A percentile compares a stretch with the other conserved stretches of the same genome.
Conservation (phyloP, 164 flowering plant genomes). For the Piper betle region DNA sequence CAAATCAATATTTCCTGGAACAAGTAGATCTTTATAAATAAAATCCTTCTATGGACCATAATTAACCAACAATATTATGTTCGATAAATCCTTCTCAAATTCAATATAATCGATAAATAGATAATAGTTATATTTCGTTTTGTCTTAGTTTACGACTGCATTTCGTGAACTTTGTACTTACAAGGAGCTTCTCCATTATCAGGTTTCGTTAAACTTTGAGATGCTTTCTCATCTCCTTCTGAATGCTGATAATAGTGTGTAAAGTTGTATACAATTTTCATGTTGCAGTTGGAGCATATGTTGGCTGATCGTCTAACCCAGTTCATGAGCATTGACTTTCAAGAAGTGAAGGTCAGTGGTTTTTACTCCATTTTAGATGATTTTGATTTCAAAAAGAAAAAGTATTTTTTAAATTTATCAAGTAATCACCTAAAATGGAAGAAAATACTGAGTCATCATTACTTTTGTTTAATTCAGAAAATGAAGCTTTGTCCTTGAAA, state of each 20-base stretch:
- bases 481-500: neutral
- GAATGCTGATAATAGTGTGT: neutral
- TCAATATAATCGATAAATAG: conserved; percentile 10
- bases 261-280: neutral
- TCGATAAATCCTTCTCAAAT: too few species aligned
- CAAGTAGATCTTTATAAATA: too few species aligned
- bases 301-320: conserved; percentile 43
- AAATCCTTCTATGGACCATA: too few species aligned
- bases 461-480: neutral
- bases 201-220: conserved; percentile 22
- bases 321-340: conserved; percentile 47
- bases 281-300: conserved; percentile 67
- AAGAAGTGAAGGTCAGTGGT: conserved; percentile 45
- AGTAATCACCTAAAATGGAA: neutral
- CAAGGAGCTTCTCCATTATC: conserved; percentile 87
- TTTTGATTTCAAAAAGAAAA: neutral
- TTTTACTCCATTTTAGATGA: neutral
- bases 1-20: too few species aligned
- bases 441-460: neutral
- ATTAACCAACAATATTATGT: too few species aligned
- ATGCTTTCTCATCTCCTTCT: neutral
- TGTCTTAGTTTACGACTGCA: conserved; percentile 60
- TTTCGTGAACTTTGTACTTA: conserved; percentile 77
- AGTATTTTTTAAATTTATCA: neutral
- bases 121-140: too few species aligned